Evolutionary conservation across 192 early-diverging fungal genomes (phyloP).

Genomic region (Backusella luteola): DNA sequence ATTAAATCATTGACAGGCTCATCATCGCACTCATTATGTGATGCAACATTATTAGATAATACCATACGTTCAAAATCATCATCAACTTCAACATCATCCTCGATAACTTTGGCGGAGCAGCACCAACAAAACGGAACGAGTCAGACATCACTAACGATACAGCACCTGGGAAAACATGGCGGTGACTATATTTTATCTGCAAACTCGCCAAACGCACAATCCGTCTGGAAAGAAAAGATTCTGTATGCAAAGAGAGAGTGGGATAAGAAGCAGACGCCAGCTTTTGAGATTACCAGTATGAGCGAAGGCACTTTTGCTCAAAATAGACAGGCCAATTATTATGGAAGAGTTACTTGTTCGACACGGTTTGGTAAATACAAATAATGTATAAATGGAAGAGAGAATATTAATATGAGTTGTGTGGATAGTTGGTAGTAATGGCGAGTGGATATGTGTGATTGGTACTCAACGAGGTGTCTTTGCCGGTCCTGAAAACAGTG

Average conservation of each 20-base stretch:
- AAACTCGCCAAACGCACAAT: constrained; percentile 12
- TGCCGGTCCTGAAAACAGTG: constrained; percentile 12
- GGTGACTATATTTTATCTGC: constrained; percentile 68
- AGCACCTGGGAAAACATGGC: constrained; percentile 70
- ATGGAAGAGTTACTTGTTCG: constrained; percentile 53
- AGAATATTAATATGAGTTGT: not conserved
- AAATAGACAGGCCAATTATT: constrained; percentile 26
- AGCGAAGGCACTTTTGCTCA: constrained; percentile 43
- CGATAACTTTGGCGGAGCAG: constrained; percentile 17
- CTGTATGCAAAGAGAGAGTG: constrained; percentile 45
- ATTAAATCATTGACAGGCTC: not conserved
- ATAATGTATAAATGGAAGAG: too few relatives aligned
- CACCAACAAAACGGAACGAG: constrained; percentile 31
- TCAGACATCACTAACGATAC: constrained; percentile 59
- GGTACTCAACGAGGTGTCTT: constrained; percentile 86
- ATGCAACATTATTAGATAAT: not conserved
- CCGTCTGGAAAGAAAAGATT: constrained; percentile 83
- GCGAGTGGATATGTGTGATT: constrained; percentile 62
- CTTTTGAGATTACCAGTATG: constrained; percentile 49
- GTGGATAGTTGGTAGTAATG: constrained; percentile 17
- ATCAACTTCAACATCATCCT: not conserved
- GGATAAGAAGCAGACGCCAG: constrained; percentile 23
- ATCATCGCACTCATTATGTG: not conserved
- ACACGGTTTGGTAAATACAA: constrained; percentile 43
- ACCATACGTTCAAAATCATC: not conserved